Base-by-base conservation (phyloP, 2,329 filamentous ascomycete species). In the Truncatella angustata region DNA sequence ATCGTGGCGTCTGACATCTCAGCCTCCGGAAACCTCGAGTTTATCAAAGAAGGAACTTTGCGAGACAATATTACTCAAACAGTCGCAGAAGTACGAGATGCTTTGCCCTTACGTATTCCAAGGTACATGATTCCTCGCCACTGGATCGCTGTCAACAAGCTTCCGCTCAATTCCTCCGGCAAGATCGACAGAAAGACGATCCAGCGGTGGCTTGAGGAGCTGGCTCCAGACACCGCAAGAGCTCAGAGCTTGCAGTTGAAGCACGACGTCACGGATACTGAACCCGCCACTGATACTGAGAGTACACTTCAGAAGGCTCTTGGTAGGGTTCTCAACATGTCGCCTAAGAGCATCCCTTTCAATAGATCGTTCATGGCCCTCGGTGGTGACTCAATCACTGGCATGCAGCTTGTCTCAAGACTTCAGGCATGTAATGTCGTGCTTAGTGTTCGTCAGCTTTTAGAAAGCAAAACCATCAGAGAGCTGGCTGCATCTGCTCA, bases 1-100 rank as follows among this genome's bases (percentile, higher is more conserved):
- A 61, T 66, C 5, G 58, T 62, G 10, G 61, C 61, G 6, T 58
- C 66, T 23, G 54, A 40, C 18, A 57, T 59, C 16, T 30, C 40
- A n/a, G 52, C 44, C 16, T 55, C 60, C 6, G 55, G 53, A 18
- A 58, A 54, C 28, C 58, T 57, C 7, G 58, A 63, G 21, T 55
- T 63, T 36, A 58, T 58, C 3, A 54, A 67, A 11, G 57, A 63
- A 4, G 64, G 58, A 5, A 66, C 65, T 36, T 54, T 66, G 4
- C 44, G 12, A 14, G 47, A 53, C 12, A 1, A 26, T 34, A 3
- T 49, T 7, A 47, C 28, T 18, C 18, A 32, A 5, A 24, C 37
- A 18, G 20, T 52, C 14, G 18, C 50, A 5, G 44, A 47, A 10
- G 39, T 50, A 14, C 36, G 47, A 10, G 48, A 53, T 49, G 55